Base-by-base conservation (phyloP, 805 yeast genomes). In the Cyberlindnera veronae region DNA sequence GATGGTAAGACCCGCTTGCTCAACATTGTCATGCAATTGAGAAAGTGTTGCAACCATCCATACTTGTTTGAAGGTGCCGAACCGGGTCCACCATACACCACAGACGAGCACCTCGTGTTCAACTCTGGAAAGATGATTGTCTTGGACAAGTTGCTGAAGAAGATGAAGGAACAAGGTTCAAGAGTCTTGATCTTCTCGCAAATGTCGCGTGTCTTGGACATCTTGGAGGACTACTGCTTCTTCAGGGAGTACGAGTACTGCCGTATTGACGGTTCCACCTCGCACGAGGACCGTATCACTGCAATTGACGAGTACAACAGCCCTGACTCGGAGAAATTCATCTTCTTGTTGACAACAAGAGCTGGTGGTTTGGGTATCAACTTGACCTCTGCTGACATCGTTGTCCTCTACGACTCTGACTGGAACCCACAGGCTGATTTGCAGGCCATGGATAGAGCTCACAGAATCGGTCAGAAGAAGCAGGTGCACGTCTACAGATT, bases 401-500 rank as follows among this genome's bases (percentile, higher is more conserved):
- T 90, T 36, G 76, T 90, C 4, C 62, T 90, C 20, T 91, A 78
- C 58, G 98, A 90, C 62, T 84, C 95, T 0, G 98, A 90, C 66
- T 90, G 98, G 98, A 90, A 90, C 58, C 98, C 98, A 2, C 98
- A 90, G 60, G 97, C 96, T 0, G 98, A 90, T 69, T 70, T 90
- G 54, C 98, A 90, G 66, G 97, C 97, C 1, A 90, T 90, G 98
- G 98, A 91, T 62, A 76, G 98, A 58, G 98, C 97, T 1, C 98
- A 90, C 59, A 79, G 98, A 69, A 90, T 90, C 58, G 98, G 98
- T 15, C 98, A 90, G 62, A 91, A 86, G 60, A 91, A 91, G 58
- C 99, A 91, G 66, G 99, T 91, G 8, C 76, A 81, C 53, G 98
- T 91, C 15, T 91, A 76, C 61, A 70, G 99, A 50, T 87, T 91